Evolutionary conservation across 2,329 filamentous ascomycete species (phyloP).

Genomic region (Cylindrodendrum hubeiense): DNA sequence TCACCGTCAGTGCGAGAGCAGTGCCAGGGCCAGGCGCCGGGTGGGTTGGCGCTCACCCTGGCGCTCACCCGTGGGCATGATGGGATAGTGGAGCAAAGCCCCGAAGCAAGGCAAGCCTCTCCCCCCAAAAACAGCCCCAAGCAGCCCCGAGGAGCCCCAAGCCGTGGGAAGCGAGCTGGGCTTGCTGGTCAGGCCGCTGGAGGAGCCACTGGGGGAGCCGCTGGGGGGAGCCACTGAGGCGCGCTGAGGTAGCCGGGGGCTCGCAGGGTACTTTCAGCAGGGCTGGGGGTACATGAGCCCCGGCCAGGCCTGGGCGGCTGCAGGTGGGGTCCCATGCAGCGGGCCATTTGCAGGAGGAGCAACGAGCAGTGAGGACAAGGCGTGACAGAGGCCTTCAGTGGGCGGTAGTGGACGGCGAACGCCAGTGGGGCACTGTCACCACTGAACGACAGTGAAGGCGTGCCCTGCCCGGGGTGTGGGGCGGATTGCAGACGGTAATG

Average conservation of each 20-base stretch:
- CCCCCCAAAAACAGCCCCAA: constrained; percentile 1
- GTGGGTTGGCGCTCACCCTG: neutral
- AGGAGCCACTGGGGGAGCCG: constrained; percentile 18
- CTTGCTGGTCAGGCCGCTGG: constrained; percentile 26
- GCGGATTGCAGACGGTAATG: constrained; percentile 16
- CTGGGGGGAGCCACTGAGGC: constrained; percentile 17
- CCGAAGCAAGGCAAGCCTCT: constrained; percentile 16
- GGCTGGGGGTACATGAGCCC: constrained; percentile 34
- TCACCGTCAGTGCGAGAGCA: constrained; percentile 6
- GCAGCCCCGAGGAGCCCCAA: constrained; percentile 9
- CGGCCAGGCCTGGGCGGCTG: constrained; percentile 16
- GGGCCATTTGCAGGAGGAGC: constrained; percentile 24
- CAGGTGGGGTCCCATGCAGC: constrained; percentile 25
- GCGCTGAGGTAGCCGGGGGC: constrained; percentile 21
- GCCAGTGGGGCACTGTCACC: neutral
- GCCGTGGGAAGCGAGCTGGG: constrained; percentile 34
- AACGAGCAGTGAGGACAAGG: constrained; percentile 8
- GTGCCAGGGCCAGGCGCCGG: constrained; percentile 15
- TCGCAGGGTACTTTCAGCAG: constrained; percentile 33
- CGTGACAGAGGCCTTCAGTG: constrained; percentile 1
- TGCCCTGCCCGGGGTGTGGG: constrained; percentile 10
- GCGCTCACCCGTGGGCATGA: constrained; percentile 2
- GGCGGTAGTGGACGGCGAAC: neutral
- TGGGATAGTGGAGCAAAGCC: constrained; percentile 3
- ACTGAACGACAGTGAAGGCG: neutral